These are phyloP conservation scores for Puya raimondii DNA, from an alignment of 176 grass and related monocot species.

Conservation along the genomic window DNA sequence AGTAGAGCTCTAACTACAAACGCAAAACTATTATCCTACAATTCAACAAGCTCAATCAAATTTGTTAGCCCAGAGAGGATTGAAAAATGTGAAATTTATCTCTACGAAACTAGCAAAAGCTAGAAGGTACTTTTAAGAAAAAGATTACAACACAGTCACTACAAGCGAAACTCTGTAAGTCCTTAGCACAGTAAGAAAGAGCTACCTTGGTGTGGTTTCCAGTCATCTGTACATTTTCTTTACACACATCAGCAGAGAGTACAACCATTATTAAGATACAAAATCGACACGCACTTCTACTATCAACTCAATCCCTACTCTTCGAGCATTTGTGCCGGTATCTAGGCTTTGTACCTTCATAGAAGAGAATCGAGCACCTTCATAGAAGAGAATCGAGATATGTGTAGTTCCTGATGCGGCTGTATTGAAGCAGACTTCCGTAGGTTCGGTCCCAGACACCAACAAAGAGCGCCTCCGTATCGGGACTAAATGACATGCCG, in stretches of 20 bases:
- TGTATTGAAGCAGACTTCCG: constrained; percentile 67
- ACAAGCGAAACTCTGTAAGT: not conserved
- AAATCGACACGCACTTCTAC: not conserved
- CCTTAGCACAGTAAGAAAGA: not conserved
- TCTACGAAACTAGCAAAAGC: not conserved
- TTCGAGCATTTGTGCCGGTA: not conserved
- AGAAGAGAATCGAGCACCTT: constrained; percentile 7
- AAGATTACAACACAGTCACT: constrained; percentile 3
- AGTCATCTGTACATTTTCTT: constrained; percentile 5
- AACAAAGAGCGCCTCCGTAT: constrained; percentile 61
- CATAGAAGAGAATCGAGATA: constrained; percentile 59
- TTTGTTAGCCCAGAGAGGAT: not conserved
- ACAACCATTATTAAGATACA: not conserved
- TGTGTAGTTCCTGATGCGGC: constrained; percentile 27
- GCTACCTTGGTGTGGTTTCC: not conserved
- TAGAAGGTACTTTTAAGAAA: not conserved
- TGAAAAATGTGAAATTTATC: not conserved
- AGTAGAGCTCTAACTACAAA: too few relatives aligned
- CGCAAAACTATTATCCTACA: too few relatives aligned
- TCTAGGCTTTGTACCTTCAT: not conserved
- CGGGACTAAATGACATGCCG: constrained; percentile 70
- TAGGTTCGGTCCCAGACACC: constrained; percentile 50
- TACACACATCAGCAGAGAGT: constrained; percentile 1
- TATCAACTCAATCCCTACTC: not conserved
- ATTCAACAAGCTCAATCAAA: too few relatives aligned